Conservation (phyloP, 768 basidiomycete species). For the Saitozyma podzolica region DNA sequence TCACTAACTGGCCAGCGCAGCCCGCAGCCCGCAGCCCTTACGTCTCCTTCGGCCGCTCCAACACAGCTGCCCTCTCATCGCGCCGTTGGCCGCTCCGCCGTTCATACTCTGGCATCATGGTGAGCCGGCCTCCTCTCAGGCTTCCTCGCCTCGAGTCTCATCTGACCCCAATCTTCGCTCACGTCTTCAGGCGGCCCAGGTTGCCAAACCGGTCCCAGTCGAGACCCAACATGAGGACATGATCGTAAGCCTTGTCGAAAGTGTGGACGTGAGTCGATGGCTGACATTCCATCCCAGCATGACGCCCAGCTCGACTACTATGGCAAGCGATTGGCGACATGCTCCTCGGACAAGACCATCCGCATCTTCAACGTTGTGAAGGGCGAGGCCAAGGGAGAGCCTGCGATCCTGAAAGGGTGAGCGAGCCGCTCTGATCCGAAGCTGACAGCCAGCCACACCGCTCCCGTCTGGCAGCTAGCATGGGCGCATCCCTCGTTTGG, state of each 20-base stretch:
- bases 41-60: no score
- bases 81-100: no score
- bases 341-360: conserved; percentile 91
- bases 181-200: no score
- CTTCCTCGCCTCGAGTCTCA: no score
- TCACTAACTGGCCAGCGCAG: no score
- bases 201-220: conserved; percentile 56
- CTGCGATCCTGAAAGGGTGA: conserved; percentile 52
- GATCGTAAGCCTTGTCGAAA: conserved; percentile 64
- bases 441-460: conserved; percentile 69
- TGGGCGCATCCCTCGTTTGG: conserved; percentile 99
- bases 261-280: background rate
- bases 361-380: conserved; percentile 93
- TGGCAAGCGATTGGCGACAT: conserved; percentile 92
- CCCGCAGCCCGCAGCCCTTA: no score
- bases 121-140: no score
- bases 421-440: conserved; percentile 3
- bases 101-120: no score
- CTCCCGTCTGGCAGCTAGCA: conserved; percentile 96
- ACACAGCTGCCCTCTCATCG: no score
- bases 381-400: conserved; percentile 61
- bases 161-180: no score
- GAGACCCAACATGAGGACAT: conserved; percentile 98
- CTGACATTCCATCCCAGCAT: conserved; percentile 61
- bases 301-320: conserved; percentile 99